Base-by-base conservation (phyloP, 1,284 basidiomycete species). In the Fistulina hepatica region DNA sequence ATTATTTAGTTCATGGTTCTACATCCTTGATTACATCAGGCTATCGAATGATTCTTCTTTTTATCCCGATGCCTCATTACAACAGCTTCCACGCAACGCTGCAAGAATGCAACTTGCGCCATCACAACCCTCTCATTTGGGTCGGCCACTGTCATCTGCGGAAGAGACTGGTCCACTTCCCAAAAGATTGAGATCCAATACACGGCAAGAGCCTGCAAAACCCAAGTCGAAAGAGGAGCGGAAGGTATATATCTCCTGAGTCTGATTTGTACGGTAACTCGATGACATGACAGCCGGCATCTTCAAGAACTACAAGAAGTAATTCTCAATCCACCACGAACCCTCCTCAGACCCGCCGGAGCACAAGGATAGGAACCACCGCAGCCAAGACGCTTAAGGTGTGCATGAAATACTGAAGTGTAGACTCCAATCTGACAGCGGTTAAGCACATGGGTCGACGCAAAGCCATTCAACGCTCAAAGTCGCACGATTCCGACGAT, bases 81-180 rank as follows among this genome's bases (percentile, higher is more conserved):
- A 69, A 36, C 67, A 71, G 52, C 58, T 58, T n/a, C n/a, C n/a
- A n/a, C n/a, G n/a, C n/a, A n/a, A n/a, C n/a, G n/a, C n/a, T n/a
- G n/a, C 11, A 65, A 64, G 39, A 61, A 65, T 30, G 52, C 51
- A 28, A 57, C 58, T 50, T 60, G 64, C 55, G 39, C 57, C 68
- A 43, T 54, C 64, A 49, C 27, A 69, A 55, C 63, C 64, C 50
- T 57, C 63, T 53, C 60, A 64, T 48, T 56, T 67, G 40, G 67
- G 73, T 32, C 73, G 81, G 40, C 76, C 81, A 19, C 70, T 84
- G 44, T 83, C 81, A 44, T 84, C 82, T 37, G 73, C 81, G 37
- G 81, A 86, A 54, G 82, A 86, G 62, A 67, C 70, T 40, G 82
- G 81, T 31, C 82, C 82, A 33, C 76, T 73, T 37, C 69, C 71